These are phyloP conservation scores for Lipomyces orientalis DNA, from an alignment of 805 yeast genomes.

Conservation along the genomic window DNA sequence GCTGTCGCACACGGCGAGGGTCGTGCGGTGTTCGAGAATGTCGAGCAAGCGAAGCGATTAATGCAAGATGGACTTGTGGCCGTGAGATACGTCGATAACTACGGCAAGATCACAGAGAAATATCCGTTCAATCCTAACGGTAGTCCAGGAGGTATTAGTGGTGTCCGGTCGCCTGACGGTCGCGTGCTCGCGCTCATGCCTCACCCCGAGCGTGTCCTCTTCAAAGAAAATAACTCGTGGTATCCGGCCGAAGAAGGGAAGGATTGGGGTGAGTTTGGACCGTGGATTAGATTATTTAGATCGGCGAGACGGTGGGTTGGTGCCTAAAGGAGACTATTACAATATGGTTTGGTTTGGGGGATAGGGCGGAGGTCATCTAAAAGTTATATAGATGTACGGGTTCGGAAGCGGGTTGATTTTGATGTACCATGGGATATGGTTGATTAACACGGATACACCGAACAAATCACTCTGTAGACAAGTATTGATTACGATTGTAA, in stretches of 20 bases:
- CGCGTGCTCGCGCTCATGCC: conserved; percentile 99
- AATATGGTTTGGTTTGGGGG: neutral
- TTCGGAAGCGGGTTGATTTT: neutral
- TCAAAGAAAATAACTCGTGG: conserved; percentile 90
- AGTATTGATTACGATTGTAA: neutral
- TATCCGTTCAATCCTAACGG: conserved; percentile 98
- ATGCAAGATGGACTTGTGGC: conserved; percentile 58
- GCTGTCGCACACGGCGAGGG: conserved; percentile 99
- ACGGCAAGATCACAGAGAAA: conserved; percentile 78
- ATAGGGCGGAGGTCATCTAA: neutral
- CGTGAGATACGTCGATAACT: conserved; percentile 86
- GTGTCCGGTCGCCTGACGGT: conserved; percentile 87
- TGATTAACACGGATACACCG: neutral
- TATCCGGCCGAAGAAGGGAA: conserved; percentile 66
- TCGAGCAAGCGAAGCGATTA: conserved; percentile 56
- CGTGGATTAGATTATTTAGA: conserved; percentile 92
- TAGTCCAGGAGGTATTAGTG: conserved; percentile 90
- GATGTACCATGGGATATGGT: neutral
- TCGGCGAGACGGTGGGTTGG: conserved; percentile 92
- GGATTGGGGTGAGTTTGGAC: conserved; percentile 83
- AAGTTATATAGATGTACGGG: conserved; percentile 1
- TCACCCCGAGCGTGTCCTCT: conserved; percentile 93
- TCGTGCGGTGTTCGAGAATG: conserved; percentile 70
- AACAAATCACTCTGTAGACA: neutral
- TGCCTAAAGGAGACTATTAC: conserved; percentile 35